Evolutionary conservation across 2,329 filamentous ascomycete species (phyloP), one percentile per base, ranked within the genome.

Genomic region (Rhinocladiella mackenziei): DNA sequence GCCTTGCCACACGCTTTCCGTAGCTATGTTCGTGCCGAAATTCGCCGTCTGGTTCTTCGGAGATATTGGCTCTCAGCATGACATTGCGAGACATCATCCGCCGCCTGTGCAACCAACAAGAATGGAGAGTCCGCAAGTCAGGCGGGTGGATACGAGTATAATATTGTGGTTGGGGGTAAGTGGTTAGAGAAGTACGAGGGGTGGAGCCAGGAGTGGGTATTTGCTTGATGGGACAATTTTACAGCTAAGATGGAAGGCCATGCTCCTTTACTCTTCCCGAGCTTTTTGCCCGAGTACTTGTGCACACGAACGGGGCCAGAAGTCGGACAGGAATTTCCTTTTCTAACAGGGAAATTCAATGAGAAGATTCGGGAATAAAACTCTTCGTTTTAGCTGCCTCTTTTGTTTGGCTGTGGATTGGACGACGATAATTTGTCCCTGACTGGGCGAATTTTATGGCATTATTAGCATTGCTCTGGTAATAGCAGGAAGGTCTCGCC

Each of bases 1-100:
- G 11, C 69, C 72, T 9, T 65, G 77, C 8, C 73, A 76, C 50
- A 77, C 73, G n/a, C 62, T 78, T 17, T 75, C 72, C 33, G 71
- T 76, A 37, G 73, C 67, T 48, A 69, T 78, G 62, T 74, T 79
- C 45, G 58, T 75, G 4, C 70, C 74, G 3, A 72, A 71, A 45
- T 66, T 66, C 43, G 69, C 69, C 46, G 65, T 77, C 28, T 74
- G 73, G 68, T 76, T 67, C 55, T 74, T 76, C 52, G 61, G 69
- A 43, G 70, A 71, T 50, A 66, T 71, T 34, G 67, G 68, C 6
- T 70, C 70, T 48, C 62, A 69, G 33, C 68, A 70, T 55, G 66
- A 69, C 44, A 66, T 71, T 28, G 72, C 71, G 42, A 58, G 65
- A 45, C 65, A 68, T 36, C 55, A 53, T 47, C 54, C 54, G 3